Evolutionary conservation across 148 eudicot genomes (phyloP).

Genomic region (Rhododendron griersonianum): DNA sequence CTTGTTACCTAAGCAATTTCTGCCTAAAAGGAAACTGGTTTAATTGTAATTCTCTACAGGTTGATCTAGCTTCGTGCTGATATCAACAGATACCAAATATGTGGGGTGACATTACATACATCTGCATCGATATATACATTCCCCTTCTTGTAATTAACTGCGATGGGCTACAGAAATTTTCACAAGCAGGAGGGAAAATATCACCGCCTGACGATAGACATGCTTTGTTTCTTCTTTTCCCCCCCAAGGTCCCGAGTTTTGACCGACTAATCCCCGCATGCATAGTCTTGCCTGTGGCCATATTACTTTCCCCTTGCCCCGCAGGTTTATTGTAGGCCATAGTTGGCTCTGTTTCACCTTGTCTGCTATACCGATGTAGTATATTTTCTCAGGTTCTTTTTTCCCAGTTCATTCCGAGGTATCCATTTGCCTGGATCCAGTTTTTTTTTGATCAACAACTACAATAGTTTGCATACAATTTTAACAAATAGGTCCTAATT

Average conservation of each 20-base stretch:
- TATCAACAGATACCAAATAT: background rate
- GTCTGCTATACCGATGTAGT: background rate
- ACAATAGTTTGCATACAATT: background rate
- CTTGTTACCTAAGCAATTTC: constrained; percentile 60
- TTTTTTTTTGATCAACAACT: background rate
- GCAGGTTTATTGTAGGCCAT: background rate
- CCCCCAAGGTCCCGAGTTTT: background rate
- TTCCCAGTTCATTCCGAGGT: background rate
- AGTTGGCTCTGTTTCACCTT: background rate
- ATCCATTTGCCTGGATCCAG: background rate
- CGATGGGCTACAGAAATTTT: background rate
- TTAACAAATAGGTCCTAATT: background rate
- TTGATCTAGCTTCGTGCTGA: background rate
- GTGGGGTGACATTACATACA: background rate
- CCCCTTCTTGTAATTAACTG: background rate
- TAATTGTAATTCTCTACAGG: background rate
- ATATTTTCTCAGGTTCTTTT: background rate
- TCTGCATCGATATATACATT: background rate
- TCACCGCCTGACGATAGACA: background rate
- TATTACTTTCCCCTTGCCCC: background rate
- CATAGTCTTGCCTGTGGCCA: background rate
- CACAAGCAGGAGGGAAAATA: background rate
- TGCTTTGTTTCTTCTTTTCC: background rate
- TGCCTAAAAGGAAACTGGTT: background rate
- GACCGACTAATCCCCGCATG: background rate